Evolutionary conservation across 2,329 filamentous ascomycete species (phyloP).

Genomic region (Coleophoma eucalyptorum): DNA sequence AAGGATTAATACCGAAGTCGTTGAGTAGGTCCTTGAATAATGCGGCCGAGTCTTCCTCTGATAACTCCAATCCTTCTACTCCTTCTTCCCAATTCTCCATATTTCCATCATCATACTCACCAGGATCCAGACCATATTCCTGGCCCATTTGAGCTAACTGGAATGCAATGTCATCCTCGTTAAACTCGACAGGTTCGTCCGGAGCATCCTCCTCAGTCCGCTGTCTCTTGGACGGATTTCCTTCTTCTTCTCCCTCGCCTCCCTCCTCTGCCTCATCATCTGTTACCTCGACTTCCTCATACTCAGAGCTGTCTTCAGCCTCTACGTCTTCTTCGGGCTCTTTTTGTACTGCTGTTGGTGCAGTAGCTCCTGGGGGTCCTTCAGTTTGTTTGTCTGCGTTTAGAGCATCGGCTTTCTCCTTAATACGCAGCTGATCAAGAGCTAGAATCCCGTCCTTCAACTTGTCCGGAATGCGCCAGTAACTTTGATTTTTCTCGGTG

Average conservation of each 20-base stretch:
- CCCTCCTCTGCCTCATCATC: conserved; percentile 36
- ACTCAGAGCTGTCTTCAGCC: conserved; percentile 62
- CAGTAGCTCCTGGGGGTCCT: conserved; percentile 22
- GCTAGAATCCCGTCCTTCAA: conserved; percentile 74
- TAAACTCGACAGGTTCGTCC: conserved; percentile 67
- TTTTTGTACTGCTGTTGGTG: conserved; percentile 12
- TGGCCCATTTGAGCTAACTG: conserved; percentile 88
- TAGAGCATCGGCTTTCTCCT: conserved; percentile 44
- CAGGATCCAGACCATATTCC: conserved; percentile 75
- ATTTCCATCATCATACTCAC: conserved; percentile 68
- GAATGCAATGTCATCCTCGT: conserved; percentile 90
- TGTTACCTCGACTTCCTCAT: conserved; percentile 48
- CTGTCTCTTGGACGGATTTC: conserved; percentile 46
- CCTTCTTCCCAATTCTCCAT: conserved; percentile 65
- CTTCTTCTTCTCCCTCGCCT: conserved; percentile 31
- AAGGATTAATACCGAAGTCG: conserved; percentile 80
- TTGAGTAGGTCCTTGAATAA: conserved; percentile 85
- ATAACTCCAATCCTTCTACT: conserved; percentile 65
- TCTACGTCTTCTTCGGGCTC: conserved; percentile 23
- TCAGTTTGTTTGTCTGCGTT: conserved; percentile 24
- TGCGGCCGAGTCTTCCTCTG: conserved; percentile 69
- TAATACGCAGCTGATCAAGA: conserved; percentile 68
- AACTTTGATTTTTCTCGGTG: conserved; percentile 77
- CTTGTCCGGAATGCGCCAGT: conserved; percentile 91
- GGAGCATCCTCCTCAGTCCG: conserved; percentile 37